These are phyloP conservation scores for Pestalotiopsis sp. DNA, from an alignment of 2,329 filamentous ascomycete species.

Conservation along the genomic window DNA sequence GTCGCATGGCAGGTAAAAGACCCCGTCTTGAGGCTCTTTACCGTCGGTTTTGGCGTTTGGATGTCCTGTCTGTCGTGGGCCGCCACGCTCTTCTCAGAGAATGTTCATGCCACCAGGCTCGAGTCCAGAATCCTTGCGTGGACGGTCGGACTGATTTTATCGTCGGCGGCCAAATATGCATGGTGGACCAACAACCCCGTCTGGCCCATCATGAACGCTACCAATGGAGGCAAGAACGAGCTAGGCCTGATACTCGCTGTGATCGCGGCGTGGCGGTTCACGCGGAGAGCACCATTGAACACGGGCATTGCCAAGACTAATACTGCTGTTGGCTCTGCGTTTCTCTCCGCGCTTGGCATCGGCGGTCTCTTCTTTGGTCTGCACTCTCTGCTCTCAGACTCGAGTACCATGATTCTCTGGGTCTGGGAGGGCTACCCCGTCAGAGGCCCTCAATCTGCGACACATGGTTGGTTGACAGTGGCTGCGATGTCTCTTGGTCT, in stretches of 20 bases:
- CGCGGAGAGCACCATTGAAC: slow-evolving; percentile 59
- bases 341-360: slow-evolving; percentile 75
- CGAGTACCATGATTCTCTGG: slow-evolving; percentile 98
- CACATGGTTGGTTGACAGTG: slow-evolving; percentile 87
- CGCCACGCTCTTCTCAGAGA: slow-evolving; percentile 77
- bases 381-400: slow-evolving; percentile 92
- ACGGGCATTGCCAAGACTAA: slow-evolving; percentile 32
- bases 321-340: slow-evolving; percentile 61
- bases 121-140: slow-evolving; percentile 83
- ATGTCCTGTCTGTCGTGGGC: slow-evolving; percentile 84
- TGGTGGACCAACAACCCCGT: slow-evolving; percentile 95
- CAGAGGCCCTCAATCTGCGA: slow-evolving; percentile 80
- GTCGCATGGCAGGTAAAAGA: slow-evolving; percentile 74
- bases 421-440: slow-evolving; percentile 96
- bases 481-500: slow-evolving; percentile 84
- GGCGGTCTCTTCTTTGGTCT: slow-evolving; percentile 85
- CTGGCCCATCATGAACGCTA: slow-evolving; percentile 89
- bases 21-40: slow-evolving; percentile 75
- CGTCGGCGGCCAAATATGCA: slow-evolving; percentile 87
- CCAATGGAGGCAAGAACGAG: slow-evolving; percentile 91
- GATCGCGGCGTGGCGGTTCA: slow-evolving; percentile 74
- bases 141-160: slow-evolving; percentile 78
- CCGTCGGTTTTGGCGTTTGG: slow-evolving; percentile 76
- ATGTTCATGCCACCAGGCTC: slow-evolving; percentile 70
- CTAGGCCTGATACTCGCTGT: slow-evolving; percentile 75